phyloP scores from a whole-genome alignment of 2,329 filamentous ascomycete species.

The Meredithiella fracta region DNA sequence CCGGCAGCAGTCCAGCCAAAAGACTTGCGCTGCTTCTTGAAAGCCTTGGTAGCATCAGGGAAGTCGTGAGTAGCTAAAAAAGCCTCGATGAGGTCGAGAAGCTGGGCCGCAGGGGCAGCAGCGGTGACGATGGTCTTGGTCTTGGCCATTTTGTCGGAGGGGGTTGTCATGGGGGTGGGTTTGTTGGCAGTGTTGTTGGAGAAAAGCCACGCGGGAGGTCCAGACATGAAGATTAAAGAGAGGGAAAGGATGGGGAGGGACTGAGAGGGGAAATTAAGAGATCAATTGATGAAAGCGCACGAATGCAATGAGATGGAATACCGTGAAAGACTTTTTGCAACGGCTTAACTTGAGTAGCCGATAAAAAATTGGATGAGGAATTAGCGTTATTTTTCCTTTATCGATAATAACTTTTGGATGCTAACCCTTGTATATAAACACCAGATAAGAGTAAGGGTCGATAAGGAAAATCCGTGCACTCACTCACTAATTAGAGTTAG shows the following conservation, averaged over 20 bases:
- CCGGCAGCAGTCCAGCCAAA: slow-evolving; percentile 29
- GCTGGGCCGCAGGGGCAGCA: slow-evolving; percentile 35
- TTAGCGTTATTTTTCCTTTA: background rate
- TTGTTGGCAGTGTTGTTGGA: slow-evolving; percentile 24
- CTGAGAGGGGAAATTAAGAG: background rate
- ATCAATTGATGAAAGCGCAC: background rate
- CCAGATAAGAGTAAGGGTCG: too few species aligned
- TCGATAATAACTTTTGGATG: background rate
- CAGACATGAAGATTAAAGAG: slow-evolving; percentile 8
- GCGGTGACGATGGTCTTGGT: slow-evolving; percentile 21
- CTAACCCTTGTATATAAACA: background rate
- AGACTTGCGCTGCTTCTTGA: slow-evolving; percentile 44
- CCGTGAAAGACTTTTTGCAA: background rate
- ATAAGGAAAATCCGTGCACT: too few species aligned
- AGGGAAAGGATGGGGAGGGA: background rate
- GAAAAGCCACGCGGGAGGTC: slow-evolving; percentile 28
- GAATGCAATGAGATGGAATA: too few species aligned
- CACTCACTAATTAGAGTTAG: background rate
- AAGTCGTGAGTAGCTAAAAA: slow-evolving; percentile 56
- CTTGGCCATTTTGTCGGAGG: slow-evolving; percentile 19
- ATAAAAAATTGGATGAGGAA: background rate
- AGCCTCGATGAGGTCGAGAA: slow-evolving; percentile 48
- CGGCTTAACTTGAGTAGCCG: background rate
- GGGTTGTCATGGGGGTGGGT: slow-evolving; percentile 15
- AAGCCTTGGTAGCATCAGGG: slow-evolving; percentile 40